These are phyloP conservation scores for Apiotrichum laibachii DNA, from an alignment of 1,284 basidiomycete genomes.

Conservation along the genomic window DNA sequence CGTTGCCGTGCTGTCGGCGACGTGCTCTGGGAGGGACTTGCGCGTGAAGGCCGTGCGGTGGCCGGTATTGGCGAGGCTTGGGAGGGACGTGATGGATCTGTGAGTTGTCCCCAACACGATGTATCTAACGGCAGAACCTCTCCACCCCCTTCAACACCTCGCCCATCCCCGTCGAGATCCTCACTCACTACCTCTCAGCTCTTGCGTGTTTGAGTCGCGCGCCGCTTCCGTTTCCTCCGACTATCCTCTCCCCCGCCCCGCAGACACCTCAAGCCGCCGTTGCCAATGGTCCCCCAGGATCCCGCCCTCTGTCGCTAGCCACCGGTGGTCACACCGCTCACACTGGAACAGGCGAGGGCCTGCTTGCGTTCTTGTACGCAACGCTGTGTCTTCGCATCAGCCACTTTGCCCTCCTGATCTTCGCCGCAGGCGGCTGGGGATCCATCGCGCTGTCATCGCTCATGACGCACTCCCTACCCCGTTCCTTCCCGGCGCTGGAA, in stretches of 20 bases:
- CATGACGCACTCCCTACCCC: conserved; percentile 59
- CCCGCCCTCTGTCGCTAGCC: no score
- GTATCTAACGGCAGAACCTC: conserved; percentile 24
- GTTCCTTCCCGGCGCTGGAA: conserved; percentile 51
- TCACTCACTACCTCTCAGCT: conserved; percentile 40
- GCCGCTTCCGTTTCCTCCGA: conserved; percentile 41
- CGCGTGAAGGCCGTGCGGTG: conserved; percentile 76
- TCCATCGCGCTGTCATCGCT: conserved; percentile 71
- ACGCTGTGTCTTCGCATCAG: conserved; percentile 43
- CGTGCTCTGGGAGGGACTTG: conserved; percentile 78
- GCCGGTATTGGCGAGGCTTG: conserved; percentile 76
- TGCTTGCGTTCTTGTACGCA: conserved; percentile 47
- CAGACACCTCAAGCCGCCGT: conserved; percentile 28
- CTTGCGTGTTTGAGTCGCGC: conserved; percentile 38
- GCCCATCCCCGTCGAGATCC: conserved; percentile 44
- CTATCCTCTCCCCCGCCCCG: conserved; percentile 37
- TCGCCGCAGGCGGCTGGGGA: conserved; percentile 84
- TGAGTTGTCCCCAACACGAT: conserved; percentile 16
- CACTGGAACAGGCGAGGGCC: conserved; percentile 44
- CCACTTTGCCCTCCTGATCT: conserved; percentile 61
- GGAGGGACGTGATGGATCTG: conserved; percentile 69
- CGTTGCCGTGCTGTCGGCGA: conserved; percentile 71
- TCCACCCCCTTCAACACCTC: conserved; percentile 40
- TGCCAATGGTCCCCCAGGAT: no score
- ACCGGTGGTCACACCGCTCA: not conserved